Percentiles rank a stretch among this genome's conserved stretches.
Evolutionary conservation across 2,329 filamentous ascomycete species (phyloP).

Genomic region (Didymella pomorum): DNA sequence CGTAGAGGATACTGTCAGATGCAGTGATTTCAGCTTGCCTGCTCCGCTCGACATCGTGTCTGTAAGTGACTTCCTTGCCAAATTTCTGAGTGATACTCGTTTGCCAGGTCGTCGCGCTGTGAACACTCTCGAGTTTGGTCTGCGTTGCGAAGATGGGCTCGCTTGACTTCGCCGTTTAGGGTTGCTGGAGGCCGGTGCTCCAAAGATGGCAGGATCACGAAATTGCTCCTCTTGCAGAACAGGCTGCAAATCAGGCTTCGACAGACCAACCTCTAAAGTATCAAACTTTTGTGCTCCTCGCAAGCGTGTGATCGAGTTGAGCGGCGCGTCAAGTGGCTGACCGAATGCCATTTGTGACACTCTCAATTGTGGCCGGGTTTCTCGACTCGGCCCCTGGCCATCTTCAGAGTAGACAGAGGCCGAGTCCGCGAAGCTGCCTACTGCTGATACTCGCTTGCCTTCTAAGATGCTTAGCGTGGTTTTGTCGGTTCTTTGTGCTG

Average conservation of each 20-base stretch:
- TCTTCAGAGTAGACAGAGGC: not conserved
- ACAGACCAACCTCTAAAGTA: not conserved
- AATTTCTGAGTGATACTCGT: not conserved
- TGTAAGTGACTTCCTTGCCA: not conserved
- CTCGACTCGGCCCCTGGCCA: not conserved
- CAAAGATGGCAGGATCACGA: not conserved
- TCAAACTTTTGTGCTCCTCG: not conserved
- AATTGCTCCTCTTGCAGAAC: not conserved
- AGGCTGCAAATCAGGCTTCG: not conserved
- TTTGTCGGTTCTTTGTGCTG: not conserved
- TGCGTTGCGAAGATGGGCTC: not conserved
- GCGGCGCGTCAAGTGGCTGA: not conserved
- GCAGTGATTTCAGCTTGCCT: not conserved
- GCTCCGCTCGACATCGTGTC: not conserved
- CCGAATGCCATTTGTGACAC: not conserved
- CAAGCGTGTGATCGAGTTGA: not conserved
- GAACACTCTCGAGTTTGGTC: not conserved
- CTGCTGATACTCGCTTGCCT: not conserved
- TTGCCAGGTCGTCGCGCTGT: not conserved
- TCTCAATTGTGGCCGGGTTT: not conserved
- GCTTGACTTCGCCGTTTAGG: not conserved
- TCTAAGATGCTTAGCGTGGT: not conserved
- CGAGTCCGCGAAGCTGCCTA: not conserved
- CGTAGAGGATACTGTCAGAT: not conserved
- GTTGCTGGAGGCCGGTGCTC: not conserved